Evolutionary conservation across 2,329 filamentous ascomycete species (phyloP), one percentile per base, ranked within the genome.

Genomic region (Calonectria hongkongensis): DNA sequence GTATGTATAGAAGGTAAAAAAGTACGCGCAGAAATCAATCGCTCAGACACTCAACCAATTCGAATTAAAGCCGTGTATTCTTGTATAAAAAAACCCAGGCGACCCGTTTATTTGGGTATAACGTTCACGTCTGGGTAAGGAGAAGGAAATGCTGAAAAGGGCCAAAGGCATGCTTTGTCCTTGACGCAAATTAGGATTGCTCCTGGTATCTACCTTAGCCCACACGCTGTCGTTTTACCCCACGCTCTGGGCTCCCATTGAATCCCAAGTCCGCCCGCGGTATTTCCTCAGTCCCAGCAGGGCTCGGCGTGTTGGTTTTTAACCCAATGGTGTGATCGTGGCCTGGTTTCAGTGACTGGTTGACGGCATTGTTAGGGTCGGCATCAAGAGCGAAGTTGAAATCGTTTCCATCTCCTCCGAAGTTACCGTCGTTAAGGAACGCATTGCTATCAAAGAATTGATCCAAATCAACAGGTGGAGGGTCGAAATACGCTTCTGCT

Each of bases 311-410:
- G 70, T 86, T 84, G 50, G 86, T 84, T 39, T 67, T 73, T 18
- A 64, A 63, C 9, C 72, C 74, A 15, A 54, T 10, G 2, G 58
- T 62, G 3, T 51, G 47, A 2, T 77, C 75, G 2, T 74, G 75
- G 21, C 74, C 75, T 27, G 73, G 70, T 25, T 78, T 75, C 10
- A 79, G 85, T 12, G 85, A 85, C 6, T 67, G 30, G 41, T 80
- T 48, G 45, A 25, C 8, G 21, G 45, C 45, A 25, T 48, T 73
- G 30, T 74, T 68, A 67, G 78, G 74, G 60, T 82, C 82, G 4
- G 82, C 78, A 68, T 89, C 87, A 7, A 90, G 83, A 43, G 83
- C 85, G 74, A 90, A 90, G 77, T 88, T 88, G 69, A 91, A 89
- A 74, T 90, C 88, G 36, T 85, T 83, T 10, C 86, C 86, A 58